Conservation (phyloP, 1,284 basidiomycete genomes). For the Ganoderma boninense region DNA sequence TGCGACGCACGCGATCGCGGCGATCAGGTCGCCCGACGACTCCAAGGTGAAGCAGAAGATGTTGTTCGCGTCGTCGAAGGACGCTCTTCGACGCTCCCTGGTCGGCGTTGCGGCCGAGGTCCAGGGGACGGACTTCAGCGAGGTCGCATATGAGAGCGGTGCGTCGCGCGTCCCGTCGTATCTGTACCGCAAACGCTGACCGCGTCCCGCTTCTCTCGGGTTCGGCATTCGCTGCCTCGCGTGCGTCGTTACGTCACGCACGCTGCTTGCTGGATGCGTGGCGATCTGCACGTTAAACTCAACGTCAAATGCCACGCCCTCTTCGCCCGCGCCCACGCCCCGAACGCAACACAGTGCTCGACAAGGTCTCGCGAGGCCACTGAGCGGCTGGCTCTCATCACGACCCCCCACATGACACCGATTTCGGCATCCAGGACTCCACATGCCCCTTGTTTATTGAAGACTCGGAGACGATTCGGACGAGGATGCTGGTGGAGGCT, state of each 20-base stretch:
- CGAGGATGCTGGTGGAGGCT: conserved; percentile 23
- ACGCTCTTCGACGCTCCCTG: conserved; percentile 80
- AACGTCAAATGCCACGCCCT: neutral
- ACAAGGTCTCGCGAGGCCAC: conserved; percentile 40
- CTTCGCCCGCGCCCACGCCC: neutral
- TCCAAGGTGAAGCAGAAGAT: conserved; percentile 95
- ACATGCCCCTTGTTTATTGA: conserved; percentile 24
- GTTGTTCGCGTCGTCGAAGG: conserved; percentile 93
- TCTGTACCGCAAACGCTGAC: neutral
- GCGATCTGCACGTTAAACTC: neutral
- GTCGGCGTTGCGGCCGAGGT: conserved; percentile 82
- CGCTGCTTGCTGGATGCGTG: neutral
- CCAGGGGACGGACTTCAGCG: conserved; percentile 87
- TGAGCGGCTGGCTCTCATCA: conserved; percentile 24
- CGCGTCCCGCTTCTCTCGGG: conserved; percentile 9
- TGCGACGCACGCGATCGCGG: conserved; percentile 28
- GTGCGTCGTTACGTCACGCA: conserved; percentile 9
- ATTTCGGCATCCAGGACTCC: neutral
- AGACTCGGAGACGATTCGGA: conserved; percentile 24
- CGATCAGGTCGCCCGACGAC: conserved; percentile 84
- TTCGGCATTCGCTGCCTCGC: conserved; percentile 10
- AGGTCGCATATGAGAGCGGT: conserved; percentile 84
- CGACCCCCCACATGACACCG: conserved; percentile 3
- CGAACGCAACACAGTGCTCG: conserved; percentile 34
- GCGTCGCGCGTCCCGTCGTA: conserved; percentile 43